These are phyloP conservation scores for Cantharellus cinnabarinus DNA, from an alignment of 768 basidiomycete genomes.

Conservation along the genomic window DNA sequence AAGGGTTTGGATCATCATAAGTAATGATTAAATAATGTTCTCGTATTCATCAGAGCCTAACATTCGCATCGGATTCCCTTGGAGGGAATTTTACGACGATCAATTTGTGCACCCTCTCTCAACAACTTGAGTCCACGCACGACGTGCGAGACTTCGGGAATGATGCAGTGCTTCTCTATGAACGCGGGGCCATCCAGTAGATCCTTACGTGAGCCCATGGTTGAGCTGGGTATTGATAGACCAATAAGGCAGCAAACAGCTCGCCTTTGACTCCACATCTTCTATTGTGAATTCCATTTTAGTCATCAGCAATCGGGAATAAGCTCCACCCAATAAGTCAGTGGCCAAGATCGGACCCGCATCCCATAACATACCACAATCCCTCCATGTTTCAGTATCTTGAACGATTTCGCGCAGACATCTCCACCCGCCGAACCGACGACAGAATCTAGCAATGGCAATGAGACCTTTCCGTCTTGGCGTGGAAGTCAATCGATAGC, in stretches of 20 bases:
- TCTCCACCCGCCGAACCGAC: slow-evolving; percentile 54
- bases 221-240: slow-evolving; percentile 33
- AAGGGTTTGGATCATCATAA: no score
- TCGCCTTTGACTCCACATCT: slow-evolving; percentile 55
- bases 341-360: no score
- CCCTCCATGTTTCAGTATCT: slow-evolving; percentile 35
- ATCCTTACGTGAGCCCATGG: slow-evolving; percentile 67
- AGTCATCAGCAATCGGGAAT: no score
- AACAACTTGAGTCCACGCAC: slow-evolving; percentile 49
- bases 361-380: slow-evolving; percentile 46
- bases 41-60: no score
- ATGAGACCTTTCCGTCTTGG: slow-evolving; percentile 13
- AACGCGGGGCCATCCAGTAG: slow-evolving; percentile 52
- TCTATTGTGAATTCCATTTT: slow-evolving; percentile 53
- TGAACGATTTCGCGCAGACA: slow-evolving; percentile 30
- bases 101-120: slow-evolving; percentile 45
- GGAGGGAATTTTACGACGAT: slow-evolving; percentile 27
- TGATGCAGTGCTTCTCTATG: slow-evolving; percentile 40
- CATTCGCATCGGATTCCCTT: neutral
- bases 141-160: slow-evolving; percentile 49
- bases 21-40: no score
- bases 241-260: slow-evolving; percentile 38
- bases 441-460: slow-evolving; percentile 34
- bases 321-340: no score
- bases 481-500: neutral